phyloP scores from a whole-genome alignment of 352 stramenopile species.

The Peronosclerospora sorghi region DNA sequence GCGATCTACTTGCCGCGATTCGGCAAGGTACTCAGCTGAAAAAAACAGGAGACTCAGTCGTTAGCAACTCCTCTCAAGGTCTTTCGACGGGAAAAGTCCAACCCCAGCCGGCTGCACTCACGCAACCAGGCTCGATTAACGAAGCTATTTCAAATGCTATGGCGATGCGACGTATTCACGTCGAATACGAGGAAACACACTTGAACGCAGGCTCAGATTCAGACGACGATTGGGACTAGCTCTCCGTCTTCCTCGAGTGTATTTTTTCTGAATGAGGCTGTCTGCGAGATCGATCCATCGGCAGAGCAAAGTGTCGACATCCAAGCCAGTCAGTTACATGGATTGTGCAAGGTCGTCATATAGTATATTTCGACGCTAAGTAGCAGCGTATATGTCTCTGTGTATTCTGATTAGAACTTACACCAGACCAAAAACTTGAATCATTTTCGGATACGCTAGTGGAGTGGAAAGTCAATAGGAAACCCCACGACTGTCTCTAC shows the following conservation, averaged over 20 bases:
- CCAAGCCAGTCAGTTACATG: background rate
- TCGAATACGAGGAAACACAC: conserved; percentile 64
- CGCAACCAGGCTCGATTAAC: conserved; percentile 47
- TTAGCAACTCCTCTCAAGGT: conserved; percentile 4
- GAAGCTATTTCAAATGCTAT: conserved; percentile 79
- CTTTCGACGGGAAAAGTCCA: conserved; percentile 10
- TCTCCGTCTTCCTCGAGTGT: background rate
- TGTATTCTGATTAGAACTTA: conserved; percentile 18
- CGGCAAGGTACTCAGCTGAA: conserved; percentile 52
- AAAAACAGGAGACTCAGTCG: conserved; percentile 14
- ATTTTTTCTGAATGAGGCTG: conserved; percentile 5
- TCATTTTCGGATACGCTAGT: too few relatives aligned
- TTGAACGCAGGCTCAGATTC: conserved; percentile 56
- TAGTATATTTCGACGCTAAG: conserved; percentile 17
- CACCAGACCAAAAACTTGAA: conserved; percentile 5
- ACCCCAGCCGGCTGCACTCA: conserved; percentile 19
- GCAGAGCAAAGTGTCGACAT: conserved; percentile 16
- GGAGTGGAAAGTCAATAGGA: too few relatives aligned
- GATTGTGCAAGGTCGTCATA: conserved; percentile 12
- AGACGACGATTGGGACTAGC: conserved; percentile 74
- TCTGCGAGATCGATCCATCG: conserved; percentile 10
- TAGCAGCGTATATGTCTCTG: conserved; percentile 3
- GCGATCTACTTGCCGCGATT: conserved; percentile 69
- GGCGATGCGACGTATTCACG: conserved; percentile 61
- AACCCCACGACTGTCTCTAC: too few relatives aligned